A percentile compares a stretch with the other conserved stretches of the same genome.
Conservation (phyloP, 108 stramenopile species). For the Nannochloropsis granulata region DNA sequence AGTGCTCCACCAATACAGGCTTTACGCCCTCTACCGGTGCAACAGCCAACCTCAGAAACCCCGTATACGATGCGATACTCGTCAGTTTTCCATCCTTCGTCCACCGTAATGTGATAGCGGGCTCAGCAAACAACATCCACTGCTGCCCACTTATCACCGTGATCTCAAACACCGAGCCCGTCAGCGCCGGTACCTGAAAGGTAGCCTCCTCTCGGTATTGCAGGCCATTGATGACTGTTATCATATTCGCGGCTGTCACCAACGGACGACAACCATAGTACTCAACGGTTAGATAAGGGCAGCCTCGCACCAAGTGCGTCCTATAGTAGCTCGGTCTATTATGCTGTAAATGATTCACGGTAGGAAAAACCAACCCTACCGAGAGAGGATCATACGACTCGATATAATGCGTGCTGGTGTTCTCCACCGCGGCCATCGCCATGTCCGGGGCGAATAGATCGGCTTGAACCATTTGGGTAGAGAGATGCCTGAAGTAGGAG, state of each 20-base stretch:
- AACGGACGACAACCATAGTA: slow-evolving; percentile 3
- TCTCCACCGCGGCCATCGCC: slow-evolving; percentile 8
- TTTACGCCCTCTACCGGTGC: not conserved
- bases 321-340: slow-evolving; percentile 6
- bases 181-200: not conserved
- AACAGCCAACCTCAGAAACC: not conserved
- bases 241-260: not conserved
- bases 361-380: slow-evolving; percentile 28
- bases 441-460: slow-evolving; percentile 23
- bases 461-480: not conserved
- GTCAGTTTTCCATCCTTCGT: not conserved
- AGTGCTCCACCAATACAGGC: not conserved
- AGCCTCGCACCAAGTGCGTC: slow-evolving; percentile 32
- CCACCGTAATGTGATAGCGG: not conserved
- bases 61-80: not conserved
- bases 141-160: not conserved
- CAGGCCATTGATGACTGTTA: not conserved
- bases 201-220: not conserved
- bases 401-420: slow-evolving; percentile 1
- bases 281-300: slow-evolving; percentile 38
- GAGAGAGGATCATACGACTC: not conserved
- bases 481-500: slow-evolving; percentile 14
- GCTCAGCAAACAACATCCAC: slow-evolving; percentile 11
- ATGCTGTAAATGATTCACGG: slow-evolving; percentile 25
- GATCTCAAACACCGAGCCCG: not conserved